phyloP scores from a whole-genome alignment of 768 basidiomycete species.

The Suillus luteus region DNA sequence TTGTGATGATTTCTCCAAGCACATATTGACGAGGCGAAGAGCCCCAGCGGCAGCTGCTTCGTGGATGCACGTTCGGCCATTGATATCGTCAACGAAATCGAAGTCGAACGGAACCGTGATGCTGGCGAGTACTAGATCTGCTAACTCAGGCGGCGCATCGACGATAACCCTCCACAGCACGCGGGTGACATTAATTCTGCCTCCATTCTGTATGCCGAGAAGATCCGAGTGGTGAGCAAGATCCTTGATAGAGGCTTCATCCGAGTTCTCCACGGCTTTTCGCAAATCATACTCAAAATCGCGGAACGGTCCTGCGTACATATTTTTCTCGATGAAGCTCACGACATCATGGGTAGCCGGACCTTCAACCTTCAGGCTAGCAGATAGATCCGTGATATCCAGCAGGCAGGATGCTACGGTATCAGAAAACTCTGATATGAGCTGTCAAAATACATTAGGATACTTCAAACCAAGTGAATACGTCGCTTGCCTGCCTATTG shows the following conservation, averaged over 20 bases:
- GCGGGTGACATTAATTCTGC: slow-evolving; percentile 76
- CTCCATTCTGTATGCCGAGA: slow-evolving; percentile 59
- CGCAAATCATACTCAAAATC: slow-evolving; percentile 89
- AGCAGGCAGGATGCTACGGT: slow-evolving; percentile 84
- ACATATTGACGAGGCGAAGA: slow-evolving; percentile 74
- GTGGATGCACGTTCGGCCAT: slow-evolving; percentile 90
- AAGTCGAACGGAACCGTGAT: slow-evolving; percentile 80
- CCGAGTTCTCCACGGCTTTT: slow-evolving; percentile 68
- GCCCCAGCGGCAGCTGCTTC: slow-evolving; percentile 89
- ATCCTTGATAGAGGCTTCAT: slow-evolving; percentile 62
- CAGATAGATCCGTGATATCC: slow-evolving; percentile 75
- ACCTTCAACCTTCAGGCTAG: slow-evolving; percentile 78
- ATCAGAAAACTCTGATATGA: slow-evolving; percentile 94
- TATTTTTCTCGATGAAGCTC: slow-evolving; percentile 61
- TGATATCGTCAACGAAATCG: slow-evolving; percentile 93
- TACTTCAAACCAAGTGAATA: slow-evolving; percentile 10
- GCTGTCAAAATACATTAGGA: slow-evolving; percentile 45
- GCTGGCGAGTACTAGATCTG: slow-evolving; percentile 72
- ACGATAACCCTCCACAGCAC: slow-evolving; percentile 93
- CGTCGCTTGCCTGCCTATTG: slow-evolving; percentile 77
- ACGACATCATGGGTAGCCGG: slow-evolving; percentile 75
- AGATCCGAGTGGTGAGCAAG: slow-evolving; percentile 71
- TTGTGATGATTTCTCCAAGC: slow-evolving; percentile 72
- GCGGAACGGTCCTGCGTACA: slow-evolving; percentile 71
- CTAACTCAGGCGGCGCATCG: slow-evolving; percentile 72